Evolutionary conservation across 192 early-diverging fungal species (phyloP).

Genomic region (Jimgerdemannia flammicorona): DNA sequence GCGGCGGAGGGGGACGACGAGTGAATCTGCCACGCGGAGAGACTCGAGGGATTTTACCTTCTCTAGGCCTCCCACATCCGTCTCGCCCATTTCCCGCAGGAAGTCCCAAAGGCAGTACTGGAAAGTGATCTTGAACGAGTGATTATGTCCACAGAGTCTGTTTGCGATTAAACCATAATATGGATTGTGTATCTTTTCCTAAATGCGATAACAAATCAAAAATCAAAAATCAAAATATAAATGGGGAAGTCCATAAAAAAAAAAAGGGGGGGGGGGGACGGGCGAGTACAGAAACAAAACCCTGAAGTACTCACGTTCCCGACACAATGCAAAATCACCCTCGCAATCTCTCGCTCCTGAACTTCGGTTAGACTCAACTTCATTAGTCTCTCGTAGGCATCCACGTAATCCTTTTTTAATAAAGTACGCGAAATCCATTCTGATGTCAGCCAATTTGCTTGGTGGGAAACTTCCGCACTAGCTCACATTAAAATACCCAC

Average conservation of each 20-base stretch:
- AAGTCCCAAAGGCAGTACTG: constrained; percentile 97
- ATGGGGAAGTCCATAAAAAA: no score
- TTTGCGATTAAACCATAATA: constrained; percentile 88
- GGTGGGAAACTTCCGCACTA: no score
- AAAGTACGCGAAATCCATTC: no score
- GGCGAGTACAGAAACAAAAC: no score
- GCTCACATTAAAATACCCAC: constrained; percentile 27
- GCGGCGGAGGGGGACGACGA: constrained; percentile 57
- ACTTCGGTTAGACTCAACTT: constrained; percentile 83
- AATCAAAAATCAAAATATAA: no score
- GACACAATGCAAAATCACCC: constrained; percentile 89
- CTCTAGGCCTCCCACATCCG: constrained; percentile 72
- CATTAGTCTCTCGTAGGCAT: constrained; percentile 84
- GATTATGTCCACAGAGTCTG: constrained; percentile 71
- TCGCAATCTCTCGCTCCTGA: constrained; percentile 93
- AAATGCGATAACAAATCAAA: neutral
- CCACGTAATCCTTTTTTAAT: constrained; percentile 85
- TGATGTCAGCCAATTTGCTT: no score
- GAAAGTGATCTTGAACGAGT: constrained; percentile 85
- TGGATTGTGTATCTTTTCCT: constrained; percentile 90
- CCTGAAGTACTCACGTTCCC: constrained; percentile 54
- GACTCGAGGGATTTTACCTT: constrained; percentile 29
- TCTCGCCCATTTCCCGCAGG: constrained; percentile 78
- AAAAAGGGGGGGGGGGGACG: no score
- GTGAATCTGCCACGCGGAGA: constrained; percentile 29